phyloP scores from a whole-genome alignment of 345 rosid species.

The Nephelium lappaceum region DNA sequence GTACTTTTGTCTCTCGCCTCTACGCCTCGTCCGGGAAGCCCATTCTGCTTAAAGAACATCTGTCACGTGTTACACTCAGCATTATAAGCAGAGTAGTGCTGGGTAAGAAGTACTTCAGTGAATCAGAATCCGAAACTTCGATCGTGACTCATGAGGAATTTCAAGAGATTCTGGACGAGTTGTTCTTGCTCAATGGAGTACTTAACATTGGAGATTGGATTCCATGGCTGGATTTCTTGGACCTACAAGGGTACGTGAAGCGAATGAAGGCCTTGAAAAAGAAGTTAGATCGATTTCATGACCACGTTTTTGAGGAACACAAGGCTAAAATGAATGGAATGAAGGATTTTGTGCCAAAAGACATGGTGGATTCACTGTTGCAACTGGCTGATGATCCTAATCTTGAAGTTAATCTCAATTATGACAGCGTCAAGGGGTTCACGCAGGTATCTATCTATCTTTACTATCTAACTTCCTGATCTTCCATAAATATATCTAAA shows the following conservation, averaged over 20 bases:
- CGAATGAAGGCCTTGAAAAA: conserved; percentile 30
- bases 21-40: conserved; percentile 14
- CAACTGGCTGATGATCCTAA: conserved; percentile 37
- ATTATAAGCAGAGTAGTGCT: conserved; percentile 26
- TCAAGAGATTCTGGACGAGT: conserved; percentile 26
- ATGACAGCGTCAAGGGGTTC: conserved; percentile 26
- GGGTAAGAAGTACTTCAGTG: conserved; percentile 25
- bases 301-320: conserved; percentile 27
- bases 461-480: no score
- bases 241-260: conserved; percentile 32
- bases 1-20: conserved; percentile 9
- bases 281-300: conserved; percentile 25
- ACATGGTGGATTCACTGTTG: conserved; percentile 38
- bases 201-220: conserved; percentile 36
- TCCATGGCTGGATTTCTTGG: conserved; percentile 31
- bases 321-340: background rate
- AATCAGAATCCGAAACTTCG: background rate
- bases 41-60: conserved; percentile 16
- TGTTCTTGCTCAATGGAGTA: conserved; percentile 28
- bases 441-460: conserved; percentile 18
- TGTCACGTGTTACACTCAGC: conserved; percentile 6
- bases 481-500: no score
- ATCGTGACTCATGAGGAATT: conserved; percentile 5
- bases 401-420: conserved; percentile 27
- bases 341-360: conserved; percentile 23